A percentile compares a stretch with the other conserved stretches of the same genome.
Conservation (phyloP, 176 grass and related monocot species). For the Pharus latifolius region DNA sequence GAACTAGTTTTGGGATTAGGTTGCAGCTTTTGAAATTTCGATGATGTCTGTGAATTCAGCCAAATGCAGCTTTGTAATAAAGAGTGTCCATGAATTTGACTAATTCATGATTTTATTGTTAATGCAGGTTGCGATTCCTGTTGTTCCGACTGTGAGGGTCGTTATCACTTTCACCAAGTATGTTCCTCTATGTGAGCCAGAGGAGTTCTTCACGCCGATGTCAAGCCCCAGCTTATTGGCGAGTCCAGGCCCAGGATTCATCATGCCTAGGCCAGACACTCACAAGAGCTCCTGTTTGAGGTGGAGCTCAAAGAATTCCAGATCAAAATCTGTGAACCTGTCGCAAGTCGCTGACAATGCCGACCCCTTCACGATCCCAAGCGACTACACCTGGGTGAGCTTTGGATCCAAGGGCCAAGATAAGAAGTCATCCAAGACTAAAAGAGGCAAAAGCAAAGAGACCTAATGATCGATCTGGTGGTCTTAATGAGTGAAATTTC, state of each 20-base stretch:
- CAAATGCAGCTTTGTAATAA: background rate
- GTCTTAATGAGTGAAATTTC: background rate
- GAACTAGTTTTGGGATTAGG: background rate
- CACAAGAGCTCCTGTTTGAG: conserved; percentile 64
- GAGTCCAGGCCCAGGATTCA: conserved; percentile 42
- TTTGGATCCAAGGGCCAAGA: conserved; percentile 52
- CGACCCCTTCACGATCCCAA: conserved; percentile 71
- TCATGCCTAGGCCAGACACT: conserved; percentile 33
- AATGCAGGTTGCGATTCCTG: conserved; percentile 84
- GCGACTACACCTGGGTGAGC: conserved; percentile 76
- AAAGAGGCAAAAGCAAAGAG: conserved; percentile 55
- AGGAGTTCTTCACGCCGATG: conserved; percentile 95
- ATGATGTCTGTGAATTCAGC: too few species aligned
- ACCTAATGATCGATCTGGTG: background rate
- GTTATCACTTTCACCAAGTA: conserved; percentile 93
- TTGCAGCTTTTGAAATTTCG: too few species aligned
- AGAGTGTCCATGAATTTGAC: background rate
- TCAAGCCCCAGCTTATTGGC: conserved; percentile 85
- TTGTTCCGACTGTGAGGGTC: conserved; percentile 83
- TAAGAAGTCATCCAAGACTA: conserved; percentile 57
- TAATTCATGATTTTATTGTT: background rate
- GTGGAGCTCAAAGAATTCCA: conserved; percentile 43
- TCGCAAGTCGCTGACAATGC: conserved; percentile 65
- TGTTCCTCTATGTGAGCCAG: conserved; percentile 62
- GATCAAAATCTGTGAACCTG: conserved; percentile 61